phyloP scores from a whole-genome alignment of 495 filamentous ascomycete species.

The Aspergillus sclerotioniger region DNA sequence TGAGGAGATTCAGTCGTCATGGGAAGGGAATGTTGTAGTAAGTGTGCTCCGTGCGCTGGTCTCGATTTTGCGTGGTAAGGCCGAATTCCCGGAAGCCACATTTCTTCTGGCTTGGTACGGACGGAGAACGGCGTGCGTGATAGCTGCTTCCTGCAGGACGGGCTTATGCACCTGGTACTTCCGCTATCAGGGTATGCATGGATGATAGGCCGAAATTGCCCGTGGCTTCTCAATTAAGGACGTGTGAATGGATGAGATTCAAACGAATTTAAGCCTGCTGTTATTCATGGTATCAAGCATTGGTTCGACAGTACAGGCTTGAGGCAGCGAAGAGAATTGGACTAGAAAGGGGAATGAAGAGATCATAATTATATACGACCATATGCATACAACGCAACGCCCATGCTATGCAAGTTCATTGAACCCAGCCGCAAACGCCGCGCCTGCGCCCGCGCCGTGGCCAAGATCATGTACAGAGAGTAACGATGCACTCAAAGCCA shows the following conservation, averaged over 20 bases:
- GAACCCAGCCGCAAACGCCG: background rate
- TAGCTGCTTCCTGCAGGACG: background rate
- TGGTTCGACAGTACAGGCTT: background rate
- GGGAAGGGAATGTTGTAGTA: no score
- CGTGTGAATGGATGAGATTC: background rate
- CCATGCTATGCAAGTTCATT: slow-evolving; percentile 6
- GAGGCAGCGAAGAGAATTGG: background rate
- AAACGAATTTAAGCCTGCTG: background rate
- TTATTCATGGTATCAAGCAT: background rate
- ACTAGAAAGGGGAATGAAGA: background rate
- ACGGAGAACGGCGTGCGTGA: background rate
- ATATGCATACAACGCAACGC: slow-evolving; percentile 5
- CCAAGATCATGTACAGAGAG: background rate
- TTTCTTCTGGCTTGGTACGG: background rate
- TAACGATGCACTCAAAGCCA: background rate
- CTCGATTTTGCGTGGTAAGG: no score
- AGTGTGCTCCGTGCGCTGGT: no score
- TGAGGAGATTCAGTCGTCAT: background rate
- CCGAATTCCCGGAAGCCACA: background rate
- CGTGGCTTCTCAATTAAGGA: background rate
- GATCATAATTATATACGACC: background rate
- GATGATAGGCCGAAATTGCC: background rate
- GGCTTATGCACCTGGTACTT: background rate
- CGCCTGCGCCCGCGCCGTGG: slow-evolving; percentile 1
- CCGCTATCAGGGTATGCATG: background rate